A percentile compares a stretch with the other conserved stretches of the same genome.
These are phyloP conservation scores for Quercus phellos DNA, from an alignment of 331 rosid species.

Conservation along the genomic window DNA sequence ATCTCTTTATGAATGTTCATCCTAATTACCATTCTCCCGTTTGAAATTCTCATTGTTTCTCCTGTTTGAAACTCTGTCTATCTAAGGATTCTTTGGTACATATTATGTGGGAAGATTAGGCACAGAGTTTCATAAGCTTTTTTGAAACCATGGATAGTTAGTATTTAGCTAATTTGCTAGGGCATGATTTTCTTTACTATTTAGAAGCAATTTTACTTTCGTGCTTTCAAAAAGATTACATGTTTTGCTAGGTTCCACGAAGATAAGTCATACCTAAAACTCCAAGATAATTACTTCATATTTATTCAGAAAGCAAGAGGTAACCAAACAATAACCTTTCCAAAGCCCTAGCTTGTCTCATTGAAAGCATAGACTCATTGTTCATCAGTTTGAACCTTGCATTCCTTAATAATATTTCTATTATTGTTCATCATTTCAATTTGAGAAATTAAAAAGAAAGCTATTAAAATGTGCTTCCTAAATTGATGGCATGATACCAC, in stretches of 20 bases:
- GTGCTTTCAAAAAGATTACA: not conserved
- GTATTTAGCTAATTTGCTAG: too few relatives aligned
- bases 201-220: not conserved
- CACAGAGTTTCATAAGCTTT: too few relatives aligned
- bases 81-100: too few relatives aligned
- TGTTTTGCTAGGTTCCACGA: not conserved
- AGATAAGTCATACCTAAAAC: not conserved
- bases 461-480: not conserved
- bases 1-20: too few relatives aligned
- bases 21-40: too few relatives aligned
- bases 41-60: too few relatives aligned
- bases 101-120: too few relatives aligned
- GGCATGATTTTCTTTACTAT: not conserved
- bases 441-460: not conserved
- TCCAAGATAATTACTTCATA: not conserved
- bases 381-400: not conserved
- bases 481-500: not conserved
- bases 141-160: too few relatives aligned
- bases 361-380: not conserved
- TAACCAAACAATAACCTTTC: not conserved
- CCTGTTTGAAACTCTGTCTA: too few relatives aligned
- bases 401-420: not conserved
- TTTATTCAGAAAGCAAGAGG: not conserved
- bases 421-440: not conserved
- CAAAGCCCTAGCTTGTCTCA: not conserved